Conservation (phyloP, 176 grass and related monocot species). For the Musa acuminata region DNA sequence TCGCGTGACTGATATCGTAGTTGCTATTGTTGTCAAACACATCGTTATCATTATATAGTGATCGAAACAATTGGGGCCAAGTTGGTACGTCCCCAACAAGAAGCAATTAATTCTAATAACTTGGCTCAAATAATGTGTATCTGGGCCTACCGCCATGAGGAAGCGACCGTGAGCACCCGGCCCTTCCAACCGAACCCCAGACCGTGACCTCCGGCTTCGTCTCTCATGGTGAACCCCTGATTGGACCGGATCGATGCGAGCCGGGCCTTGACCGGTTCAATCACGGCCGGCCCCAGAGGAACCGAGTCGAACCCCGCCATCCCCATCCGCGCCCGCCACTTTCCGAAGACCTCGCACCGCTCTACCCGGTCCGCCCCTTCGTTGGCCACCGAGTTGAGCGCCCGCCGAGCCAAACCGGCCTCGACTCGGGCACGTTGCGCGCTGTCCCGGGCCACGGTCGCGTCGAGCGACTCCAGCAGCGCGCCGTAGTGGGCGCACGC, state of each 20-base stretch:
- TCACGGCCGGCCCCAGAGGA: background rate
- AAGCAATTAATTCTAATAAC: no score
- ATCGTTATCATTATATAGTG: no score
- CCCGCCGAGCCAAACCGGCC: background rate
- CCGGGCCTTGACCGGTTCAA: background rate
- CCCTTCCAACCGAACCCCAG: no score
- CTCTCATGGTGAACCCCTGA: background rate
- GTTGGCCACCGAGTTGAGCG: background rate
- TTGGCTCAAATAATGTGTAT: no score
- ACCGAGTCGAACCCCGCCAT: background rate
- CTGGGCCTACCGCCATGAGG: no score
- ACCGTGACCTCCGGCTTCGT: background rate
- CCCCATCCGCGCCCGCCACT: background rate
- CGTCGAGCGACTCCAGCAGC: constrained; percentile 65
- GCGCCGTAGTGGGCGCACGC: constrained; percentile 49
- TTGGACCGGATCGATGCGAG: background rate
- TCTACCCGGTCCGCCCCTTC: background rate
- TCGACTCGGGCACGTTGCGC: constrained; percentile 3
- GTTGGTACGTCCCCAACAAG: no score
- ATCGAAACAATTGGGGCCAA: no score
- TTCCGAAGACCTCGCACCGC: no score
- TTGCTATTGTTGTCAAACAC: no score
- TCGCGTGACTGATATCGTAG: no score
- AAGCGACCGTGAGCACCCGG: no score
- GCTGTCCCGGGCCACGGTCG: constrained; percentile 21